Evolutionary conservation across 164 flowering plant species (phyloP), one percentile per base, ranked within the genome.

Genomic region (Tetracentron sinense): DNA sequence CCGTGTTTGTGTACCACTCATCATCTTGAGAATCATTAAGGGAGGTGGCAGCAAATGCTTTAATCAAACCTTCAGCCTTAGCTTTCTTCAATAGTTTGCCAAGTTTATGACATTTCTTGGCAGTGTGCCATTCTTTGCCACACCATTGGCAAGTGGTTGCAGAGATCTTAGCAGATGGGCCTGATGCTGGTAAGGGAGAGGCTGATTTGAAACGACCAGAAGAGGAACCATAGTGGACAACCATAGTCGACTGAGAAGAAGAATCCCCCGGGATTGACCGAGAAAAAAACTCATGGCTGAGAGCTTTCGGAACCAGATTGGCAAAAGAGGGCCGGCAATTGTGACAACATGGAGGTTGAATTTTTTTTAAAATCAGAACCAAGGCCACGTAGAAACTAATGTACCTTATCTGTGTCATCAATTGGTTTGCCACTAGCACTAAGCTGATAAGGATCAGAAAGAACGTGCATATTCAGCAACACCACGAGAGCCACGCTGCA

Each of bases 121-220:
- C 52, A 48, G 52, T 48, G 52, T 48, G 25, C 22, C 23, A 15
- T 48, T 48, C 52, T 48, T 48, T 48, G 52, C 52, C 23, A 48
- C 52, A 48, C 52, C 52, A 48, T 48, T 48, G 52, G 52, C 52
- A n/a, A n/a, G n/a, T n/a, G n/a, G n/a, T n/a, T n/a, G n/a, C n/a
- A n/a, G n/a, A n/a, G n/a, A n/a, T n/a, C n/a, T n/a, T n/a, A n/a
- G n/a, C n/a, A n/a, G n/a, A n/a, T n/a, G n/a, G n/a, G n/a, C n/a
- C n/a, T 33, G 15, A 48, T 6, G 7, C 4, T 6, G 7, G 7
- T 5, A 20, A 48, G 52, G 52, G 52, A 48, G 25, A 48, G 23
- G 52, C 22, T 48, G 23, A 22, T 48, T 48, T 48, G 52, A n/a
- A 48, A 48, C 25, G 52, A 48, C 52, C 52, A 48, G 23, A 48